Conservation (phyloP, 805 yeast species). For the Candida manassasensis region DNA sequence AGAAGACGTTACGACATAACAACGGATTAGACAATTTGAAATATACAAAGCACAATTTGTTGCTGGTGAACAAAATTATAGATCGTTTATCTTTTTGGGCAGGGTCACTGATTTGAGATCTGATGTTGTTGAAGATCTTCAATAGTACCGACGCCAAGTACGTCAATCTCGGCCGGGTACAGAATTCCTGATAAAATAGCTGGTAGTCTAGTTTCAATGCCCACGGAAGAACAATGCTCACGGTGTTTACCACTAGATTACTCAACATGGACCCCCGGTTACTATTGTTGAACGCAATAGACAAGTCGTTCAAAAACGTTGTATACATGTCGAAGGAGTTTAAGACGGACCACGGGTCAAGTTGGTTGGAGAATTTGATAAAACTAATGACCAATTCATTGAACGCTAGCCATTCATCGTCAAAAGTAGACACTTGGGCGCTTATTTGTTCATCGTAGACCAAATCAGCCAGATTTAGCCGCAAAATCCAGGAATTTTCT, state of each 20-base stretch:
- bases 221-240: conserved; percentile 40
- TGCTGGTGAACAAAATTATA: conserved; percentile 50
- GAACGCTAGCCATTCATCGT: conserved; percentile 44
- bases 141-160: conserved; percentile 52
- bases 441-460: conserved; percentile 14
- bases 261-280: conserved; percentile 34
- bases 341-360: conserved; percentile 49
- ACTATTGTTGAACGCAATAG: conserved; percentile 46
- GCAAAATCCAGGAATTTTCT: conserved; percentile 21
- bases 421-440: conserved; percentile 17
- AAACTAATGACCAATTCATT: conserved; percentile 42
- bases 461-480: conserved; percentile 17
- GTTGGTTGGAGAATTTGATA: conserved; percentile 42
- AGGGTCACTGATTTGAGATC: conserved; percentile 41
- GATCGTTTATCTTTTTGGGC: conserved; percentile 41
- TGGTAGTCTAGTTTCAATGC: conserved; percentile 35
- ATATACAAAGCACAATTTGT: conserved; percentile 51
- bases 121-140: conserved; percentile 55
- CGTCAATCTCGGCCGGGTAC: conserved; percentile 41
- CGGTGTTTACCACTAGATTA: conserved; percentile 31
- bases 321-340: conserved; percentile 53
- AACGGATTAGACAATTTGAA: conserved; percentile 52
- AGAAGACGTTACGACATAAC: conserved; percentile 56
- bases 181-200: conserved; percentile 39
- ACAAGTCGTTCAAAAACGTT: conserved; percentile 41